Evolutionary conservation across 2,329 filamentous ascomycete genomes (phyloP), one percentile per base, ranked within the genome.

Genomic region (Ceratocystis eucalypticola): DNA sequence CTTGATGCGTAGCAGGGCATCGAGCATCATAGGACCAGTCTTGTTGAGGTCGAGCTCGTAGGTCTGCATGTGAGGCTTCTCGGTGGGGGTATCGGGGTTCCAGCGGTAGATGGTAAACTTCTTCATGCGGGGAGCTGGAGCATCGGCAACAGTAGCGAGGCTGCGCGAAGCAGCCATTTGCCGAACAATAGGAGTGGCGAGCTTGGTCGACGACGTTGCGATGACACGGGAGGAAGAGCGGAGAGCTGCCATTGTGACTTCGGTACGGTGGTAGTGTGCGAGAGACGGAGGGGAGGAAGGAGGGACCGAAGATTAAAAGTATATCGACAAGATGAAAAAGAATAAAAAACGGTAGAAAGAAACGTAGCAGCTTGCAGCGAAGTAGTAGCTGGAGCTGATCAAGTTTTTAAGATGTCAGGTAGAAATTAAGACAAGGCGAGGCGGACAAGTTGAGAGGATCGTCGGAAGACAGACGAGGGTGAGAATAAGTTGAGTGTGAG

Each of bases 31-130:
- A 71, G 94, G 94, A 41, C 94, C 94, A 53, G 94, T 99, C 88
- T 97, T 96, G 83, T 97, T 97, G 72, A 99, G 80, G 76, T 99
- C 94, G 74, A 99, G 82, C 45, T 89, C 89, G 80, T 97, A 99
- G 71, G 84, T 85, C 82, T 99, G 91, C 89, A 99, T 96, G 76
- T 82, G 84, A 69, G 94, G 94, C 86, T 99, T 99, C 78, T 89
- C 87, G 74, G 86, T 85, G 68, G 94, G 94, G 75, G 87, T 83
- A 75, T 97, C 94, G 69, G 94, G 94, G 76, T 95, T 96, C 94
- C 94, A 99, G 76, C 94, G 86, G 86, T 99, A 99, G 81, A 99
- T 88, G 78, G 96, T 88, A 85, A 99, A 99, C 64, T 88, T 91
- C 87, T 96, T 97, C 80, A 89, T 85, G 50, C 65, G 66, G 66